phyloP scores from a whole-genome alignment of 2,329 filamentous ascomycete genomes.

The Claviceps digitariae region DNA sequence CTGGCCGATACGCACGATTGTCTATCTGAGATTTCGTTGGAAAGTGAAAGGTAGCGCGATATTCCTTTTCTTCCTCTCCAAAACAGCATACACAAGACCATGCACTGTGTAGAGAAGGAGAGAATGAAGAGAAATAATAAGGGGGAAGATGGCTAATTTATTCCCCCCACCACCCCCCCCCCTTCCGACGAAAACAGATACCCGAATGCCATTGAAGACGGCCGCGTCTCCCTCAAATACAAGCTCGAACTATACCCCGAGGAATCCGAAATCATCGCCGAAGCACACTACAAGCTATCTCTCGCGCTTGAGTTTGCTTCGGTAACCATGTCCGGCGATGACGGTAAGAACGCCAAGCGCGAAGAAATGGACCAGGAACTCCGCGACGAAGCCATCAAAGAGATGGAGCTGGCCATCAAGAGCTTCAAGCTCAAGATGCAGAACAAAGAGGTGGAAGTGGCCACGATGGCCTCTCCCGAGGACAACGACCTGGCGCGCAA shows the following conservation, averaged over 20 bases:
- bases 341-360: slow-evolving; percentile 31
- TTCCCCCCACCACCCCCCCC: neutral
- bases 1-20: slow-evolving; percentile 89
- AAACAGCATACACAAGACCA: neutral
- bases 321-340: slow-evolving; percentile 46
- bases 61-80: neutral
- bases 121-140: neutral
- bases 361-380: slow-evolving; percentile 51
- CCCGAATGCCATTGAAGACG: slow-evolving; percentile 72
- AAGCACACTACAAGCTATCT: slow-evolving; percentile 93
- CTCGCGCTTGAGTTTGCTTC: slow-evolving; percentile 90
- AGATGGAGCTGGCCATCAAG: slow-evolving; percentile 62
- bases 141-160: neutral
- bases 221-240: slow-evolving; percentile 61
- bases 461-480: slow-evolving; percentile 47
- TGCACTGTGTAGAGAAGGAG: neutral
- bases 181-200: slow-evolving; percentile 40
- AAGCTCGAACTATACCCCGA: slow-evolving; percentile 67
- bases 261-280: slow-evolving; percentile 75
- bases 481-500: slow-evolving; percentile 50
- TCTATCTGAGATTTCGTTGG: slow-evolving; percentile 89
- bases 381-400: slow-evolving; percentile 54
- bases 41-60: slow-evolving; percentile 62
- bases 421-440: slow-evolving; percentile 59
- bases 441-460: slow-evolving; percentile 54